Evolutionary conservation across 2,329 filamentous ascomycete genomes (phyloP), one percentile per base, ranked within the genome.

Genomic region (Aspergillus latus): DNA sequence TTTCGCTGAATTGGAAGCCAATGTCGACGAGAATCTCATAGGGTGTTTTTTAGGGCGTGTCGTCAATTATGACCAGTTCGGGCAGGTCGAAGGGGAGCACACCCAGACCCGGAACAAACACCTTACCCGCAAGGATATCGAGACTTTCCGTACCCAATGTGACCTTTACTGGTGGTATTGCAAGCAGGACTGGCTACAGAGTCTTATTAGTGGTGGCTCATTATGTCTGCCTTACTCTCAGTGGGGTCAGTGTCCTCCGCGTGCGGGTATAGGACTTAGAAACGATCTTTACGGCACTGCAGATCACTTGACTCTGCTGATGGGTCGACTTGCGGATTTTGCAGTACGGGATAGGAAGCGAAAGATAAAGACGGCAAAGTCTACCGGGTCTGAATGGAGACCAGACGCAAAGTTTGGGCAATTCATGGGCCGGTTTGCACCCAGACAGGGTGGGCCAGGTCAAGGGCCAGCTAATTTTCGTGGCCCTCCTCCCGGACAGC

Each of bases 121-220:
- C 52, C 76, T 78, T 32, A 73, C 74, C 8, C 68, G 71, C 13
- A 78, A 78, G 59, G 92, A 97, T 59, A 81, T 96, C 47, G 87
- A 90, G 59, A 86, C 84, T 40, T 96, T 89, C 66, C 89, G 94
- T 66, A 87, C 89, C 11, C 80, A 94, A 39, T 85, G 89, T 61
- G 94, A 97, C 74, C 76, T 97, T 4, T 95, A 89, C 69, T 99
- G 93, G 92, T 97, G 92, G 89, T 97, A 92, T 70, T 88, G 84
- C 66, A 96, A 96, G 73, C 94, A 97, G 79, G 94, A 97, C 71
- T 85, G 89, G 7, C 95, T 93, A 64, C 93, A 97, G 71, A 92
- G 90, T 69, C 84, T 97, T 59, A 78, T 97, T 26, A 94, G 92
- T 63, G 93, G 91, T 8, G 92, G 93, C 43, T 83, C 83, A 59